These are phyloP conservation scores for Zelopaecilomyces penicillatus DNA, from an alignment of 2,329 filamentous ascomycete genomes.

Conservation along the genomic window DNA sequence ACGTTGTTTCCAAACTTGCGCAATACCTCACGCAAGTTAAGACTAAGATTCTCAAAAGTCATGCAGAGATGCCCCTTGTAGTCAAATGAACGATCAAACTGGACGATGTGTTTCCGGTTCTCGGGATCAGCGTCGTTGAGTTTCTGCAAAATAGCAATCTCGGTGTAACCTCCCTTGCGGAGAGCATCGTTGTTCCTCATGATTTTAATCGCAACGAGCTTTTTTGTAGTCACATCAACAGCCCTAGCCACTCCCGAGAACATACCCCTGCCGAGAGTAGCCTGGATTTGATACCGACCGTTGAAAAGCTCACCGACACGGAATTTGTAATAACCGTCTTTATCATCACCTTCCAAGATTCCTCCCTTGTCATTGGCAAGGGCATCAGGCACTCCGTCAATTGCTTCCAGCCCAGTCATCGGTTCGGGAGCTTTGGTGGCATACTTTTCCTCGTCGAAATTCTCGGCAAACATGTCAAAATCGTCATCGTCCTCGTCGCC, in stretches of 20 bases:
- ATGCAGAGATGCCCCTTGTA: conserved; percentile 94
- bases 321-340: conserved; percentile 93
- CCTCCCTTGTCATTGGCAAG: conserved; percentile 61
- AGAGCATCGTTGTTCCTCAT: conserved; percentile 94
- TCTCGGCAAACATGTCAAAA: conserved; percentile 85
- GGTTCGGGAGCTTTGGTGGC: conserved; percentile 38
- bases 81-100: conserved; percentile 79
- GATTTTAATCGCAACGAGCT: conserved; percentile 91
- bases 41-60: conserved; percentile 89
- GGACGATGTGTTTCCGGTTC: conserved; percentile 85
- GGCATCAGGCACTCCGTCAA: conserved; percentile 38
- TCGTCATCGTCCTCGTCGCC: conserved; percentile 62
- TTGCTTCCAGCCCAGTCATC: conserved; percentile 28
- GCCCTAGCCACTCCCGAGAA: conserved; percentile 95
- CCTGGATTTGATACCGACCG: conserved; percentile 79
- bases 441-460: conserved; percentile 61
- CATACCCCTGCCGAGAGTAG: conserved; percentile 85
- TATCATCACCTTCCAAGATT: conserved; percentile 86
- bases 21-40: conserved; percentile 87
- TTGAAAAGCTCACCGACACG: conserved; percentile 86
- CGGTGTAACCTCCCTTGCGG: conserved; percentile 83
- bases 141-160: conserved; percentile 86
- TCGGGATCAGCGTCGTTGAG: conserved; percentile 79
- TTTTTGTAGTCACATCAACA: conserved; percentile 63
- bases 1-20: conserved; percentile 95